Conservation (phyloP, 2,329 filamentous ascomycete species). For the Diaporthe destruens region DNA sequence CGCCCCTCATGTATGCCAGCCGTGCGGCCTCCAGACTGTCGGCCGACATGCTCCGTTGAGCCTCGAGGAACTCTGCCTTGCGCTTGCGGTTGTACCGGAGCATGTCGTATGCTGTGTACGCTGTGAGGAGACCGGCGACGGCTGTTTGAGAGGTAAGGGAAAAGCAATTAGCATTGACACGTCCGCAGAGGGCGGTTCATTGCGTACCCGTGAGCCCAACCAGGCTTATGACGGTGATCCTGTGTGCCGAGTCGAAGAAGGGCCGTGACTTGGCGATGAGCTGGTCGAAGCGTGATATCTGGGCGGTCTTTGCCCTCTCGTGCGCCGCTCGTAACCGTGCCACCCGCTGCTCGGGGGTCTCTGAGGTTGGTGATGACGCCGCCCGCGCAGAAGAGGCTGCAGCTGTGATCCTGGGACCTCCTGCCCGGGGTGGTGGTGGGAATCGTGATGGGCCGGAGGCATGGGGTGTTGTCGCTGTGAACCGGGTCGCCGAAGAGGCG, state of each 20-base stretch:
- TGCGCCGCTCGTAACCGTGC: constrained; percentile 76
- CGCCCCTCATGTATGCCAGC: constrained; percentile 70
- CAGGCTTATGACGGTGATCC: constrained; percentile 66
- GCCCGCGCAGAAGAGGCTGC: constrained; percentile 43
- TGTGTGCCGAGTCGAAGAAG: constrained; percentile 68
- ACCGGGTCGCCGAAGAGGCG: constrained; percentile 84
- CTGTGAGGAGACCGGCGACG: constrained; percentile 66
- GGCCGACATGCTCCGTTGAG: constrained; percentile 65
- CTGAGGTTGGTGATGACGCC: constrained; percentile 47
- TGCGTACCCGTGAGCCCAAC: constrained; percentile 69
- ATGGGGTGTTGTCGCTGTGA: constrained; percentile 78
- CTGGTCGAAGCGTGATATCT: constrained; percentile 65
- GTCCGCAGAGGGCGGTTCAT: background rate
- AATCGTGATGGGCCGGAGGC: constrained; percentile 58
- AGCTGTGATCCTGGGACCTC: constrained; percentile 35
- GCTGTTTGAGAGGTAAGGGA: constrained; percentile 50
- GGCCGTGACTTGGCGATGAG: constrained; percentile 62
- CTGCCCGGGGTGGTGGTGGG: constrained; percentile 42
- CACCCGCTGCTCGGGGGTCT: constrained; percentile 79
- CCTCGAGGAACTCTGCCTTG: constrained; percentile 68
- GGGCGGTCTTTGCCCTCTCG: constrained; percentile 72
- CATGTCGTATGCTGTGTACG: constrained; percentile 73
- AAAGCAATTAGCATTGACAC: constrained; percentile 28
- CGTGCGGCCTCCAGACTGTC: constrained; percentile 69
- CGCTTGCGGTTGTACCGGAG: constrained; percentile 71